These are phyloP conservation scores for Physcomitrellopsis africana DNA, from an alignment of 225 moss, liverwort and hornwort genomes.

Conservation along the genomic window DNA sequence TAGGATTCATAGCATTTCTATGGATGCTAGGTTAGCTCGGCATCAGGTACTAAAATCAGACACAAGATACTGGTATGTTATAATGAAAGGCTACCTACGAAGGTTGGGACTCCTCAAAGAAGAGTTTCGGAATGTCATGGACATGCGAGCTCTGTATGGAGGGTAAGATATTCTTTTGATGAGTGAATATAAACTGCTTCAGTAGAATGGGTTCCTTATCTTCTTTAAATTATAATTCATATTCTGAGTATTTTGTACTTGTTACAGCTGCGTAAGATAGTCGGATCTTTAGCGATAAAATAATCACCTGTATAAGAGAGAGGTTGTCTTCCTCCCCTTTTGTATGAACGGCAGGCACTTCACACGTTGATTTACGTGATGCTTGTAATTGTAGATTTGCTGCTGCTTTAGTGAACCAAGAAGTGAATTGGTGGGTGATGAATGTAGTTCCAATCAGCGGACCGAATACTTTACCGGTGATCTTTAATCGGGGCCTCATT, in stretches of 20 bases:
- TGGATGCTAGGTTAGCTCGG: slow-evolving; percentile 54
- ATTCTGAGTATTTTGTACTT: too few species aligned
- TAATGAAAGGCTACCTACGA: slow-evolving; percentile 68
- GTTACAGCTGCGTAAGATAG: too few species aligned
- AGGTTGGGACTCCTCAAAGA: slow-evolving; percentile 74
- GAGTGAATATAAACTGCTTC: too few species aligned
- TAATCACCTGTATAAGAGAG: too few species aligned
- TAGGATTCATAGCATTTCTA: slow-evolving; percentile 45
- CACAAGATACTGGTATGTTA: slow-evolving; percentile 63
- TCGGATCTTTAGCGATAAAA: too few species aligned
- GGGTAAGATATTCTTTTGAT: slow-evolving; percentile 47
- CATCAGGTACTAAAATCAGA: slow-evolving; percentile 58
- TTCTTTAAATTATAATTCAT: too few species aligned
- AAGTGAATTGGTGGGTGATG: slow-evolving; percentile 86
- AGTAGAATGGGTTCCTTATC: too few species aligned
- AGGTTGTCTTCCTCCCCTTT: too few species aligned
- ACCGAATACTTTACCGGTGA: slow-evolving; percentile 66
- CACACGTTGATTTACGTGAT: too few species aligned
- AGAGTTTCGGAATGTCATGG: slow-evolving; percentile 78
- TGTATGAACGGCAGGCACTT: too few species aligned
- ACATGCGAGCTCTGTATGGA: slow-evolving; percentile 73
- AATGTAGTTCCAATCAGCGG: slow-evolving; percentile 74
- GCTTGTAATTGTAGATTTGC: slow-evolving; percentile 59
- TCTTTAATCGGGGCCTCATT: slow-evolving; percentile 80
- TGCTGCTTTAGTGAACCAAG: slow-evolving; percentile 66